A percentile compares a stretch with the other conserved stretches of the same genome.
Conservation (phyloP, 2,329 filamentous ascomycete species). For the Botrytis pseudocinerea region DNA sequence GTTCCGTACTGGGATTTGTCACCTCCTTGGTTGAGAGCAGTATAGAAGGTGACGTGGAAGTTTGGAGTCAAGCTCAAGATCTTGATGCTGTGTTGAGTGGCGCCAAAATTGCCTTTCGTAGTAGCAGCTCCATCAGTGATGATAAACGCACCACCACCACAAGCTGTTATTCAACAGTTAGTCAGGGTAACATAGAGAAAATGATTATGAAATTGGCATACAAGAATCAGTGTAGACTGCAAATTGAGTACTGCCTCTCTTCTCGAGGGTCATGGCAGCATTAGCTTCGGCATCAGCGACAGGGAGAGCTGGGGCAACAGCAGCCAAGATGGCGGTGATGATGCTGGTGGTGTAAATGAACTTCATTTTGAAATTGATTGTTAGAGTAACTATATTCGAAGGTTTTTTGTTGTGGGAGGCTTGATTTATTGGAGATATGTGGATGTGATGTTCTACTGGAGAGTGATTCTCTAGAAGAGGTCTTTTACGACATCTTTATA, state of each 20-base stretch:
- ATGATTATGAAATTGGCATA: background rate
- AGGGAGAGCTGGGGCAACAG: background rate
- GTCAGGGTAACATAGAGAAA: background rate
- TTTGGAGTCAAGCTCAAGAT: background rate
- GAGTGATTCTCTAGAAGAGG: background rate
- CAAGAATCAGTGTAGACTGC: constrained; percentile 16
- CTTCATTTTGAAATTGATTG: constrained; percentile 3
- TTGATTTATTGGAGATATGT: background rate
- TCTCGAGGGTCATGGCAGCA: background rate
- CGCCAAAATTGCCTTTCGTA: constrained; percentile 8
- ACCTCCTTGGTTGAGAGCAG: constrained; percentile 2
- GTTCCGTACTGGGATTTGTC: background rate
- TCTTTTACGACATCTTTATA: constrained; percentile 5
- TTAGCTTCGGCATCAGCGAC: constrained; percentile 3
- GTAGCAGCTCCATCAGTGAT: background rate
- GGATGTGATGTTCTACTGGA: background rate
- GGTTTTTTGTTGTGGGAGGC: background rate
- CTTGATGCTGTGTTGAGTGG: constrained; percentile 11
- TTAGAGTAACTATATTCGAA: background rate
- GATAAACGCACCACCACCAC: background rate
- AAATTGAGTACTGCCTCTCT: constrained; percentile 11
- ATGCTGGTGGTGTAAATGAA: constrained; percentile 17
- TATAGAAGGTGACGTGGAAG: constrained; percentile 7
- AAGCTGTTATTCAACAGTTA: background rate
- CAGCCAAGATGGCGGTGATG: constrained; percentile 16